Base-by-base conservation (phyloP, 768 basidiomycete species). In the Porphyrellus cyaneotinctus region DNA sequence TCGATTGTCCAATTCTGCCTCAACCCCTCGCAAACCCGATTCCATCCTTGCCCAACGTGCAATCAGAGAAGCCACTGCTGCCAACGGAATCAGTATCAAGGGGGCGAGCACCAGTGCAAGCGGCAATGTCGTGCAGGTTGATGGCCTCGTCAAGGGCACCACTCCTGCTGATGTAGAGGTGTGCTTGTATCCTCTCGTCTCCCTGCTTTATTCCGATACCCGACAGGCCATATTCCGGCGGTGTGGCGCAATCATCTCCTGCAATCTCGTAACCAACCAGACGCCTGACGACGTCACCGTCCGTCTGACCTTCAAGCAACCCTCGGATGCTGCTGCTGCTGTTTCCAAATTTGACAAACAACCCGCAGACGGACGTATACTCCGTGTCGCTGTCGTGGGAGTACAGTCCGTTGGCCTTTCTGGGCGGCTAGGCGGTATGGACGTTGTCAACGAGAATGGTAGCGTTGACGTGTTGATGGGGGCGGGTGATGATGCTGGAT, bases 261-360 rank as follows among this genome's bases (percentile, higher is more conserved):
- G 68, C 12, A 66, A 66, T 3, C 60, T 64, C 23, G 59, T 45
- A 8, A 47, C 57, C 9, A 53, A 48, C 15, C 43, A 52, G 23
- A 37, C 53, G 1, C 58, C 68, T 5, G 61, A 67, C 11, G 75
- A 78, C 41, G 79, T 85, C 14, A 67, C 75, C 4, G 86, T 92
- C 49, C 80, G 87, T 18, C 74, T 93, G 18, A 86, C 87, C 13
- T 88, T 88, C 76, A 85, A 88, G 63, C 72, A 75, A 18, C 70
- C 82, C 1, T 64, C 75, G 0, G 76, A 84, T 38, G 91, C 91
- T 0, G 71, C 78, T 11, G 75, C 78, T 9, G 86, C 90, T 8
- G 83, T 93, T 7, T 66, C 78, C 59, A 85, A 85, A 62, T 94
- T 90, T 67, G 71, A 94, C 70, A 83, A 83, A 31, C 86, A 88